These are phyloP conservation scores for Scheffersomyces lignicola DNA, from an alignment of 1,139 yeast genomes.

Conservation along the genomic window DNA sequence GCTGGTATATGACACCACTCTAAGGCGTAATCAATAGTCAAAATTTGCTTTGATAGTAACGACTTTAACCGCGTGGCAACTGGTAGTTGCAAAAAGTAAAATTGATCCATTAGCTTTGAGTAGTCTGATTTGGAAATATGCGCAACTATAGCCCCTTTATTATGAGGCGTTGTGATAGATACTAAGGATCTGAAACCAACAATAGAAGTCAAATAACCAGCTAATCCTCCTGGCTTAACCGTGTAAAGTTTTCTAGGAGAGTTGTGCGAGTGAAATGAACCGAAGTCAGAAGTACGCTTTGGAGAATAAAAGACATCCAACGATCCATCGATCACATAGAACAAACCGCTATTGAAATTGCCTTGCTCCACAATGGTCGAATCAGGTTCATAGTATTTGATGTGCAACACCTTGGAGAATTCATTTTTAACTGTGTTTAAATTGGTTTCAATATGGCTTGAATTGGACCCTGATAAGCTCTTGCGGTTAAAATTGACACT, in stretches of 20 bases:
- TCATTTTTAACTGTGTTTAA: slow-evolving; percentile 48
- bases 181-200: slow-evolving; percentile 81
- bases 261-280: slow-evolving; percentile 12
- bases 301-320: slow-evolving; percentile 55
- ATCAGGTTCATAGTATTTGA: slow-evolving; percentile 56
- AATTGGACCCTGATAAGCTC: neutral
- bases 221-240: slow-evolving; percentile 76
- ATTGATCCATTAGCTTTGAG: slow-evolving; percentile 69
- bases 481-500: slow-evolving; percentile 1
- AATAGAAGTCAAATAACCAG: slow-evolving; percentile 82
- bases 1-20: slow-evolving; percentile 94
- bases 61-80: slow-evolving; percentile 73
- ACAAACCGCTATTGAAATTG: slow-evolving; percentile 70
- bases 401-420: slow-evolving; percentile 61
- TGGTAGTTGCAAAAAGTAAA: slow-evolving; percentile 72
- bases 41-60: slow-evolving; percentile 63
- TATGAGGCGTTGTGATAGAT: slow-evolving; percentile 57
- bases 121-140: slow-evolving; percentile 63
- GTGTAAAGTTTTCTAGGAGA: slow-evolving; percentile 45
- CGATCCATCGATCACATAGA: slow-evolving; percentile 74
- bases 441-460: slow-evolving; percentile 13
- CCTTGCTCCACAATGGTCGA: slow-evolving; percentile 62
- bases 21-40: slow-evolving; percentile 83
- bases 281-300: neutral
- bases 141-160: slow-evolving; percentile 63